Conservation (phyloP, 1,284 basidiomycete species). For the Limonomyces culmigenus region DNA sequence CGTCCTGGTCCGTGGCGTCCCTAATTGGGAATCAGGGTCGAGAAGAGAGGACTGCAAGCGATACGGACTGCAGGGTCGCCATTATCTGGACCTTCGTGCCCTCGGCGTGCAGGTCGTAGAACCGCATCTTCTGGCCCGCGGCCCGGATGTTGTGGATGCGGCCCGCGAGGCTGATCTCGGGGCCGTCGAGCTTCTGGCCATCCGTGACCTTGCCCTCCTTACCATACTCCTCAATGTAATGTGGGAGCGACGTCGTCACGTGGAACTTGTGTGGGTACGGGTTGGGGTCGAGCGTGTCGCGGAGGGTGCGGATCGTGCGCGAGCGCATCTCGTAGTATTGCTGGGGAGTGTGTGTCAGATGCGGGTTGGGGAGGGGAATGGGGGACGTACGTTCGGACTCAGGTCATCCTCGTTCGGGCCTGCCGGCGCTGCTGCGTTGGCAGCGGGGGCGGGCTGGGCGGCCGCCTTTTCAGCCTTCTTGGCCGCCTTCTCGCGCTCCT, state of each 20-base stretch:
- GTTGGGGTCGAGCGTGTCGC: slow-evolving; percentile 74
- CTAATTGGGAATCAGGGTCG: slow-evolving; percentile 19
- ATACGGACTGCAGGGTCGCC: slow-evolving; percentile 74
- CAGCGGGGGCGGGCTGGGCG: slow-evolving; percentile 22
- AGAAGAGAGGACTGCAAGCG: background rate
- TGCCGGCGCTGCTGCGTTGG: slow-evolving; percentile 23
- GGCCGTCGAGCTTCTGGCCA: slow-evolving; percentile 39
- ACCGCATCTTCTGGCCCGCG: slow-evolving; percentile 74
- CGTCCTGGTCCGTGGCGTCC: slow-evolving; percentile 52
- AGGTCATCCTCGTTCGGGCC: slow-evolving; percentile 62
- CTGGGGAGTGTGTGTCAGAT: slow-evolving; percentile 21
- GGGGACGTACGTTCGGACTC: slow-evolving; percentile 60
- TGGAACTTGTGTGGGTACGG: slow-evolving; percentile 99
- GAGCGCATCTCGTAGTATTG: slow-evolving; percentile 95
- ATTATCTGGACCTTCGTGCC: slow-evolving; percentile 92
- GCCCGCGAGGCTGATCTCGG: slow-evolving; percentile 60
- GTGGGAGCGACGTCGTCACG: slow-evolving; percentile 64
- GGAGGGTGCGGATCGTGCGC: slow-evolving; percentile 75
- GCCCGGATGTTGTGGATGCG: slow-evolving; percentile 84
- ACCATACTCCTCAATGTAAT: slow-evolving; percentile 70
- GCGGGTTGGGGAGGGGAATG: too few relatives aligned
- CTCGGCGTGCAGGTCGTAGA: slow-evolving; percentile 92
- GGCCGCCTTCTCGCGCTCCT: slow-evolving; percentile 74
- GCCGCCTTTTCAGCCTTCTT: slow-evolving; percentile 70
- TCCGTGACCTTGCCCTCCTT: slow-evolving; percentile 48